Evolutionary conservation across 2,329 filamentous ascomycete genomes (phyloP).

Genomic region (Xylariaceae sp.): DNA sequence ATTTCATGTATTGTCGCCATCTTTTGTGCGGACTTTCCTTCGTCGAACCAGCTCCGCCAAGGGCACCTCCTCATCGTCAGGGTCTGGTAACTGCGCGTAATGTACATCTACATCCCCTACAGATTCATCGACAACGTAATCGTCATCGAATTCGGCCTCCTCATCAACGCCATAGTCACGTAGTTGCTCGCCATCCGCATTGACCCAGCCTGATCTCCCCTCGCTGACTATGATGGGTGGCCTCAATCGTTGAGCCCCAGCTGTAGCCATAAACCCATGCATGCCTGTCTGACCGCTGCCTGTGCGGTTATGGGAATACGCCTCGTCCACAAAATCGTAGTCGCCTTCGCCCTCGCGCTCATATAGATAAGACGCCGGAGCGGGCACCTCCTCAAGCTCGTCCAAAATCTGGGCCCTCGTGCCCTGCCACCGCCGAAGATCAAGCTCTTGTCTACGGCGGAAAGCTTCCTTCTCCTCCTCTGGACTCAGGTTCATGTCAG

Average conservation of each 20-base stretch:
- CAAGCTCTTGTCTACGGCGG: conserved; percentile 54
- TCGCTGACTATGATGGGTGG: conserved; percentile 38
- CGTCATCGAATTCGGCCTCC: conserved; percentile 60
- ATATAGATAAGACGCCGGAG: neutral
- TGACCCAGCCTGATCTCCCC: conserved; percentile 70
- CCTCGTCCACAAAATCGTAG: conserved; percentile 51
- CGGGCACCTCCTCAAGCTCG: conserved; percentile 54
- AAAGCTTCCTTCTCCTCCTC: conserved; percentile 58
- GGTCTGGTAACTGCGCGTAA: conserved; percentile 2
- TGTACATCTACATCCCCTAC: conserved; percentile 44
- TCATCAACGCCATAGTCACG: conserved; percentile 83
- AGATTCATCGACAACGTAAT: conserved; percentile 4
- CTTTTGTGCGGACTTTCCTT: conserved; percentile 49
- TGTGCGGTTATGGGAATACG: conserved; percentile 43
- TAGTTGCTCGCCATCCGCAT: conserved; percentile 75
- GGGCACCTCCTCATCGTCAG: conserved; percentile 59
- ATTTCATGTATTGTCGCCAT: conserved; percentile 38
- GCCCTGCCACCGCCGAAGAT: conserved; percentile 46
- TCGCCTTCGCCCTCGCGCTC: conserved; percentile 51
- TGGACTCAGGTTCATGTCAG: conserved; percentile 35
- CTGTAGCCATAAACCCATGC: neutral
- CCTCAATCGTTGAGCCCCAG: neutral
- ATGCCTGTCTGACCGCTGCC: conserved; percentile 46
- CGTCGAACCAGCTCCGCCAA: conserved; percentile 70
- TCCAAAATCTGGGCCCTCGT: conserved; percentile 49